Conservation (phyloP, 2,329 filamentous ascomycete species). For the Fusarium sp. region DNA sequence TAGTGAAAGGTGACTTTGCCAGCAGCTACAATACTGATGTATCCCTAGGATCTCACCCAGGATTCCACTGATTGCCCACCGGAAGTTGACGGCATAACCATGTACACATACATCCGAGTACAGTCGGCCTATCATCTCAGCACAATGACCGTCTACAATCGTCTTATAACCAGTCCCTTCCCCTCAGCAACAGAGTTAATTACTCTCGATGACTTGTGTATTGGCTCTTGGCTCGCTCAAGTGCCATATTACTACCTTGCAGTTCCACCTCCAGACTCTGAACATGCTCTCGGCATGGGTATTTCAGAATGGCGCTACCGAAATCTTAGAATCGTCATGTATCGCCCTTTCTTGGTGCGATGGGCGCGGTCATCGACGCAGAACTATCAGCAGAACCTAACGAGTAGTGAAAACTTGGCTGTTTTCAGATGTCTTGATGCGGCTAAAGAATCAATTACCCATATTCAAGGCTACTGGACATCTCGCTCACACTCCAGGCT, state of each 20-base stretch:
- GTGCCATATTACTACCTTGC: constrained; percentile 30
- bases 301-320: constrained; percentile 30
- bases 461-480: constrained; percentile 30
- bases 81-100: constrained; percentile 31
- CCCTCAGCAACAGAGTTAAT: constrained; percentile 32
- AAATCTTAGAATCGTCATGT: constrained; percentile 36
- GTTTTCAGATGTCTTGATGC: constrained; percentile 35
- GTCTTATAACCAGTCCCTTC: constrained; percentile 37
- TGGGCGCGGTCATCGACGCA: constrained; percentile 26
- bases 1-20: rapidly evolving
- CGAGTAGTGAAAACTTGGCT: constrained; percentile 28
- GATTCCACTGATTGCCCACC: constrained; percentile 22
- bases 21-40: background rate
- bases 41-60: constrained; percentile 11
- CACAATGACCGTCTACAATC: constrained; percentile 36
- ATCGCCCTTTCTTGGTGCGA: constrained; percentile 31
- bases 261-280: constrained; percentile 15
- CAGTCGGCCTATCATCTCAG: constrained; percentile 36
- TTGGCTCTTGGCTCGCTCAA: constrained; percentile 34
- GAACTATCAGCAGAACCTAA: constrained; percentile 23
- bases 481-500: constrained; percentile 30
- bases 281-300: constrained; percentile 26
- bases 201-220: constrained; percentile 29
- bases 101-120: constrained; percentile 31
- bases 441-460: constrained; percentile 22